phyloP scores from a whole-genome alignment of 208 protist species.

The Trypanosoma boissoni region DNA sequence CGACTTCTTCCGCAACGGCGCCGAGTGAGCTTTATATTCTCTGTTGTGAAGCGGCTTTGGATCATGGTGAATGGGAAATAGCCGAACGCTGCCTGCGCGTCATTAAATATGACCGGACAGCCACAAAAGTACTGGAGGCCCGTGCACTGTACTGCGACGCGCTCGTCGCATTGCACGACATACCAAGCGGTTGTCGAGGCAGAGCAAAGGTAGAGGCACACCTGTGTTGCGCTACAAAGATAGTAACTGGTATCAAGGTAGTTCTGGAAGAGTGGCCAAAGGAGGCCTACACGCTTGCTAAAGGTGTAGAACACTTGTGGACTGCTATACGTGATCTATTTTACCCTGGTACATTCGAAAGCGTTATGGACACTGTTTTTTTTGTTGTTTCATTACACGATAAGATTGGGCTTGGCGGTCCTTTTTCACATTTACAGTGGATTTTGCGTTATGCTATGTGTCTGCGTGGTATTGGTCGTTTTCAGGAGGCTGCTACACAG shows the following conservation, averaged over 20 bases:
- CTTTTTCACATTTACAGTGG: conserved; percentile 74
- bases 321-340: conserved; percentile 43
- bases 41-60: conserved; percentile 71
- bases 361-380: conserved; percentile 54
- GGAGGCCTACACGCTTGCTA: conserved; percentile 37
- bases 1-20: not conserved
- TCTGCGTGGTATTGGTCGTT: conserved; percentile 46
- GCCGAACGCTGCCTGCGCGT: conserved; percentile 40
- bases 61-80: conserved; percentile 52
- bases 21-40: conserved; percentile 63
- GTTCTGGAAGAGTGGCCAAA: conserved; percentile 67
- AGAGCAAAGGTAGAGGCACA: conserved; percentile 45
- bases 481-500: conserved; percentile 43
- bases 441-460: conserved; percentile 57
- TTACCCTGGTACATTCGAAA: conserved; percentile 33
- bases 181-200: conserved; percentile 29
- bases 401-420: conserved; percentile 59
- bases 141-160: conserved; percentile 64
- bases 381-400: conserved; percentile 70
- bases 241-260: conserved; percentile 60
- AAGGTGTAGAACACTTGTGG: conserved; percentile 70
- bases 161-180: conserved; percentile 40
- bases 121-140: conserved; percentile 45
- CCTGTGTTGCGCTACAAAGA: conserved; percentile 37
- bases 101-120: conserved; percentile 25